Evolutionary conservation across 2,329 filamentous ascomycete species (phyloP).

Genomic region (Rutstroemia sp.): DNA sequence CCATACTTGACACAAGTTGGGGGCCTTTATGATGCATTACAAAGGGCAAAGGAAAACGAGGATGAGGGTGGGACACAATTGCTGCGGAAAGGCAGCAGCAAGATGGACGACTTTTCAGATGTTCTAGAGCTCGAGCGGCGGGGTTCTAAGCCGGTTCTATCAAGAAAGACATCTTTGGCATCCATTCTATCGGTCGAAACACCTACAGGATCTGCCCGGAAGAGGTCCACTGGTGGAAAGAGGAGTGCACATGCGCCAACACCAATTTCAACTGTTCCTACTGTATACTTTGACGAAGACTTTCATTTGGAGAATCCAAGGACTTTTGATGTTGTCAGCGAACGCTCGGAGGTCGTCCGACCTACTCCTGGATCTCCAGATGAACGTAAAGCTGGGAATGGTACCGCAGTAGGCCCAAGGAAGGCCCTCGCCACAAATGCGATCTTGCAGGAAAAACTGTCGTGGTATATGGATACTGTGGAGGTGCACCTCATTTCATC

Average conservation of each 20-base stretch:
- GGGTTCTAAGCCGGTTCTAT: conserved; percentile 22
- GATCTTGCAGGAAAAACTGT: conserved; percentile 94
- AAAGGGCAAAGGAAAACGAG: conserved; percentile 70
- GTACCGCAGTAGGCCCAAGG: conserved; percentile 53
- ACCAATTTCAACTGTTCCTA: conserved; percentile 86
- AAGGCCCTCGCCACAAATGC: conserved; percentile 94
- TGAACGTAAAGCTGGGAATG: conserved; percentile 49
- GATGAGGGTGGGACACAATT: conserved; percentile 47
- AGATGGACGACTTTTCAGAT: conserved; percentile 33
- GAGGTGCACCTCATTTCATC: conserved; percentile 95
- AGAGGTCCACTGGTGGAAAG: conserved; percentile 45
- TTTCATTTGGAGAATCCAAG: conserved; percentile 95
- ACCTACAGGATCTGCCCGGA: conserved; percentile 30
- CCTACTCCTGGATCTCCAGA: conserved; percentile 46
- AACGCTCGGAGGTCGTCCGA: conserved; percentile 86
- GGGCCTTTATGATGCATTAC: conserved; percentile 80
- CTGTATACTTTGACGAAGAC: conserved; percentile 88
- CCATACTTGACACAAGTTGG: conserved; percentile 82
- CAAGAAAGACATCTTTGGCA: conserved; percentile 34
- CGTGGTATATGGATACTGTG: conserved; percentile 99
- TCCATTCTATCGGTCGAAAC: conserved; percentile 32
- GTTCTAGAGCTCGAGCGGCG: conserved; percentile 31
- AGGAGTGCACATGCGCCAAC: conserved; percentile 66
- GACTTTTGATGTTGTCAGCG: conserved; percentile 93
- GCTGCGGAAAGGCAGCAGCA: conserved; percentile 24